Evolutionary conservation across 148 eudicot species (phyloP), one percentile per base, ranked within the genome.

Genomic region (Rhododendron ferrugineum): DNA sequence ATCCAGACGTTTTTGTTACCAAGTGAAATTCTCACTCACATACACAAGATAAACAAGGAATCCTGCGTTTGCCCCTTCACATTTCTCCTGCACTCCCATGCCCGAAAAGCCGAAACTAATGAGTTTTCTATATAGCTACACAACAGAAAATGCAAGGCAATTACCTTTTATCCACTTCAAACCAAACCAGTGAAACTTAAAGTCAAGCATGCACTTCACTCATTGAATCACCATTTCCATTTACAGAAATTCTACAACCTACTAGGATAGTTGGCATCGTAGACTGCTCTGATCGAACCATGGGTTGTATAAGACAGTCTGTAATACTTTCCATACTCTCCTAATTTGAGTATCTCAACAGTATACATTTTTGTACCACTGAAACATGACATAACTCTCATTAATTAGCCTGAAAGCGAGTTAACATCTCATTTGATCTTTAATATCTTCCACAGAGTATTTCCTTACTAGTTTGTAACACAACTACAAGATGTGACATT

Each of bases 11-110:
- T 79, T 49, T 47, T 11, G 32, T 1, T 80, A 49, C 36, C 60
- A 46, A 28, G 22, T 14, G 60, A 46, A 28, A 28, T 26, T 49
- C 62, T 23, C 44, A 3, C 62, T 15, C 22, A 14, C 37, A 26
- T 52, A 80, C 44, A 80, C 66, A 64, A 80, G 82, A 80, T 50
- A 80, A 80, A 60, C 82, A 32, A 80, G 82, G 66, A 54, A 54
- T 47, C 34, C 22, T 50, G 82, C 8, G 36, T 78, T n/a, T 26
- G 15, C 30, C 10, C 49, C 34, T 46, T 78, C 37, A 79, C 62
- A 50, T 14, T 26, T 70, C 75, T 14, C 75, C 75, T 1, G 75
- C 75, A 14, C 75, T 70, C 72, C 72, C 72, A n/a, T 64, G 72
- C 72, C 72, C 32, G 5, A 30, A 62, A 62, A 28, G 28, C 28